phyloP scores from a whole-genome alignment of 2,329 filamentous ascomycete species.

The Colletotrichum sp. region DNA sequence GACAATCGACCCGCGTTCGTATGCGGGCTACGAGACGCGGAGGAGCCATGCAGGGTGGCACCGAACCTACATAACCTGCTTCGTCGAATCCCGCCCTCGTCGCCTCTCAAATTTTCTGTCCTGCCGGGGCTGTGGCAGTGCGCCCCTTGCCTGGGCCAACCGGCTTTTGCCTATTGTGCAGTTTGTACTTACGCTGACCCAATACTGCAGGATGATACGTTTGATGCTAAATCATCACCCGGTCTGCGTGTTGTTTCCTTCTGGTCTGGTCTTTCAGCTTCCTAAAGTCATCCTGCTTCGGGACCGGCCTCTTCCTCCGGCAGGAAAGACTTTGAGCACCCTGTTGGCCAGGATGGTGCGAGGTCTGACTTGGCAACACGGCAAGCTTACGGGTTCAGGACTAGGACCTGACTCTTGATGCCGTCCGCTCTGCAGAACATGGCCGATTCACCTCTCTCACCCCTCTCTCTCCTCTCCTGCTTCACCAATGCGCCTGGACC shows the following conservation, averaged over 20 bases:
- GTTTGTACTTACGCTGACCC: background rate
- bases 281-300: background rate
- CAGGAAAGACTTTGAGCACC: background rate
- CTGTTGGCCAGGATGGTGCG: conserved; percentile 4
- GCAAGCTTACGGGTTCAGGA: conserved; percentile 1
- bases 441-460: background rate
- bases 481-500: background rate
- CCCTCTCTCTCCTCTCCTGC: background rate
- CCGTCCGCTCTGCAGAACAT: background rate
- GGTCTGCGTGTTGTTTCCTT: background rate
- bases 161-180: background rate
- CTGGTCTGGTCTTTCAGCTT: background rate
- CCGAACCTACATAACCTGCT: conserved; percentile 8
- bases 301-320: background rate
- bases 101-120: background rate
- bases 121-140: background rate
- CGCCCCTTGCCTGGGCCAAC: background rate
- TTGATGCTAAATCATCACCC: background rate
- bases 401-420: background rate
- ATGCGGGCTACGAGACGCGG: conserved; percentile 19
- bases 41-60: conserved; percentile 20
- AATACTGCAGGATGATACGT: background rate
- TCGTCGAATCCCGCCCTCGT: background rate
- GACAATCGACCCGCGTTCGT: conserved; percentile 13
- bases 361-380: conserved; percentile 12